Evolutionary conservation across 805 yeast species (phyloP).

Genomic region (Starmerella apicola): DNA sequence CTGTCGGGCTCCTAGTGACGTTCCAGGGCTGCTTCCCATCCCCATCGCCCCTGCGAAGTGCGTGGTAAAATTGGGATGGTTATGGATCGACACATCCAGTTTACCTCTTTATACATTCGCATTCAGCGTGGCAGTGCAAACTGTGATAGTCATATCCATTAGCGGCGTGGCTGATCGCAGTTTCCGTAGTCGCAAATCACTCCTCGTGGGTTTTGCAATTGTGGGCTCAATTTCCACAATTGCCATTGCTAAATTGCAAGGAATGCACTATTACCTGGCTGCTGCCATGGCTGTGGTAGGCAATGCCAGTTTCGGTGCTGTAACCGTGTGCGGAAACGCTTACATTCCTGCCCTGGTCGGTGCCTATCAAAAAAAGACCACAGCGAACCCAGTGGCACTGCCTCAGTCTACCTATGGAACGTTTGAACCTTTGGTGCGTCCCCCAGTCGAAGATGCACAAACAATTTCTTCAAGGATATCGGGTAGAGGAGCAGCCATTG

Average conservation of each 20-base stretch:
- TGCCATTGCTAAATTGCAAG: conserved; percentile 31
- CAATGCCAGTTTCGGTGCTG: conserved; percentile 63
- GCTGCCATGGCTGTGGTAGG: conserved; percentile 47
- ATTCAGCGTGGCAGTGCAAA: conserved; percentile 57
- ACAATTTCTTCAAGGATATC: conserved; percentile 29
- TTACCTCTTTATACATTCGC: conserved; percentile 66
- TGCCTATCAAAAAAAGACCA: conserved; percentile 6
- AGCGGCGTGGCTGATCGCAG: conserved; percentile 64
- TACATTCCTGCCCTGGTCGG: conserved; percentile 45
- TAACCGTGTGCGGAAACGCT: conserved; percentile 69
- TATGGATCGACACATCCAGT: conserved; percentile 57
- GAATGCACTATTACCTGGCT: conserved; percentile 36
- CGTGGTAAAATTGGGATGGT: conserved; percentile 36
- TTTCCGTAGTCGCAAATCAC: conserved; percentile 38
- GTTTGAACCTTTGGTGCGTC: background rate
- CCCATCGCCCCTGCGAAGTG: conserved; percentile 30
- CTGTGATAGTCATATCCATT: conserved; percentile 54
- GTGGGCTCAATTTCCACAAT: conserved; percentile 48
- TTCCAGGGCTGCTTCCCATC: conserved; percentile 20
- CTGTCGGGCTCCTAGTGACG: conserved; percentile 29
- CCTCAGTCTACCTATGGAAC: conserved; percentile 10
- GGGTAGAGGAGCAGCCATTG: conserved; percentile 60
- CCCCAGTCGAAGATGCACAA: background rate
- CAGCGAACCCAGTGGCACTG: background rate
- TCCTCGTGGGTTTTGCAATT: conserved; percentile 45